phyloP scores from a whole-genome alignment of 495 filamentous ascomycete genomes.

The Halenospora varia region DNA sequence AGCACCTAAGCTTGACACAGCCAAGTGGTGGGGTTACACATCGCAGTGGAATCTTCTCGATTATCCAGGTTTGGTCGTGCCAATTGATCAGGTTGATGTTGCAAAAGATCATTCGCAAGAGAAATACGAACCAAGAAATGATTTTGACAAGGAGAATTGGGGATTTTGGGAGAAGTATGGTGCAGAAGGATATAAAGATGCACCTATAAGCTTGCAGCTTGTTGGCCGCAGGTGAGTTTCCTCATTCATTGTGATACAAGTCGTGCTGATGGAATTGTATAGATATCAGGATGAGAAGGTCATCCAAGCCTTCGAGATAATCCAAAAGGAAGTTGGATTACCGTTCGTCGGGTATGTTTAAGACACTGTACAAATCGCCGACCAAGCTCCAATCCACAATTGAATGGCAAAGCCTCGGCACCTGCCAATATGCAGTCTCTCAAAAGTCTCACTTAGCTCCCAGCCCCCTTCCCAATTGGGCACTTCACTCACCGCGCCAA shows the following conservation, averaged over 20 bases:
- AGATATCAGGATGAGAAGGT: constrained; percentile 40
- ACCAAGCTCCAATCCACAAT: background rate
- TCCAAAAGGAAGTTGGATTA: constrained; percentile 31
- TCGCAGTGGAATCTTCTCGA: constrained; percentile 72
- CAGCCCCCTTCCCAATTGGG: too few relatives aligned
- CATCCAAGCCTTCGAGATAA: constrained; percentile 30
- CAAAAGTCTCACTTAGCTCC: too few relatives aligned
- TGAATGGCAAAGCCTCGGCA: background rate
- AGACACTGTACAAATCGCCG: background rate
- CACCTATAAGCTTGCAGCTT: constrained; percentile 53
- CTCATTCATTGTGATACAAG: background rate
- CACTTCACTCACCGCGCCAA: too few relatives aligned
- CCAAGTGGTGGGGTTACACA: constrained; percentile 69
- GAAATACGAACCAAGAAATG: constrained; percentile 41
- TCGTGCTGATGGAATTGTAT: background rate
- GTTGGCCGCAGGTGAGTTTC: constrained; percentile 38
- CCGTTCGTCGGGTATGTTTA: constrained; percentile 26
- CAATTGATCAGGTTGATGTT: constrained; percentile 43
- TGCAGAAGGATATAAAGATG: constrained; percentile 31
- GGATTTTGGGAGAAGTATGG: constrained; percentile 31
- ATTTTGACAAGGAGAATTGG: constrained; percentile 29
- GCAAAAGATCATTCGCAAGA: constrained; percentile 21
- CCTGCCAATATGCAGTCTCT: too few relatives aligned
- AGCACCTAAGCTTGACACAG: constrained; percentile 55
- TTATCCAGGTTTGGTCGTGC: constrained; percentile 58